Base-by-base conservation (phyloP, 2,329 filamentous ascomycete species). In the Trichoderma sp. region DNA sequence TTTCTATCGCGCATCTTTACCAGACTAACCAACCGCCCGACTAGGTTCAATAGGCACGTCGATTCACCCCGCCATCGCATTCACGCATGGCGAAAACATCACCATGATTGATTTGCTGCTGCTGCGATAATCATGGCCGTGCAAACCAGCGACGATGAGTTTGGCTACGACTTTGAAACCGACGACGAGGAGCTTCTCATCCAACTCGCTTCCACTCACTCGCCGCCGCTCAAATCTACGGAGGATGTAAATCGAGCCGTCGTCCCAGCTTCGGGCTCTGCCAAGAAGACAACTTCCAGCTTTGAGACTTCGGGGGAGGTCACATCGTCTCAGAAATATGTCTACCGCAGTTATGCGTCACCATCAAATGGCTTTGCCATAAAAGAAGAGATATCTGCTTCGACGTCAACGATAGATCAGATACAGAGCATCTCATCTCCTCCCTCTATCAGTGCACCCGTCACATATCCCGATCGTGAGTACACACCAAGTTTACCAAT, bases 401-500 rank as follows among this genome's bases (percentile, higher is more conserved):
- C 56, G 4, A 38, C 68, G 6, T 24, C 21, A 21, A 16, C 16
- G 18, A 11, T 4, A 11, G 64, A 69, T 16, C 16, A 45, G 53
- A 35, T 31, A 11, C 59, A 29, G 9, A 31, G 76, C 31, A 63
- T 75, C 7, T 38, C 79, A 4, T 75, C 79, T 29, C 59, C 76
- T 69, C 35, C 76, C 12, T 75, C 77, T 60, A 53, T 77, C 60
- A 71, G 79, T 71, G 76, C 81, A 75, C 79, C 82, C 69, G 78
- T 88, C 82, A 76, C 77, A 77, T 89, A 89, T 83, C 86, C 90
- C 81, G 86, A 90, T 85, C 82, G 91, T 92, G 83, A 80, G 88
- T 85, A 29, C 69, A 24, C 16, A 7, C 38, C 7, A 18, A n/a
- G 12, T 6, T 1, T 24, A 24, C 2, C 11, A 6, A 5, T 6